Evolutionary conservation across 1,139 yeast genomes (phyloP).

Genomic region (Magnusiomyces fungicola): DNA sequence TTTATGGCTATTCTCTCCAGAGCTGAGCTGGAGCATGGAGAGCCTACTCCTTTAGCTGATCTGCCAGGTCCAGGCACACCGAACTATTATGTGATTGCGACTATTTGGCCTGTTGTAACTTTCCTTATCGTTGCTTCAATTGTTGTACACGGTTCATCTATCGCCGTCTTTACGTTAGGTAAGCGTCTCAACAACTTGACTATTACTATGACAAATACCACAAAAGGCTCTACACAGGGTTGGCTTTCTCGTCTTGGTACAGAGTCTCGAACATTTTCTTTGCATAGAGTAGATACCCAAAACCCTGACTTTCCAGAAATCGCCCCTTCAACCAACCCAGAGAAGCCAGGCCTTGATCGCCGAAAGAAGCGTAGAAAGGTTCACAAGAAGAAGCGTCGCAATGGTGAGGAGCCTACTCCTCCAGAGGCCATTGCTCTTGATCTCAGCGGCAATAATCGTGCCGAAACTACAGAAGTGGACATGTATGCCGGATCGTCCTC

Average conservation of each 20-base stretch:
- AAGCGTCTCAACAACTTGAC: constrained; percentile 87
- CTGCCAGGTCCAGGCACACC: constrained; percentile 49
- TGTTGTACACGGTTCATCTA: constrained; percentile 92
- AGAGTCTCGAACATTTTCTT: constrained; percentile 66
- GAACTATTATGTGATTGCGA: constrained; percentile 62
- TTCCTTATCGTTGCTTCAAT: constrained; percentile 83
- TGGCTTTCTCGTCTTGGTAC: constrained; percentile 81
- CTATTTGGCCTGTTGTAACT: constrained; percentile 86
- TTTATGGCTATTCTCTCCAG: constrained; percentile 84
- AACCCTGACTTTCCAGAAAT: constrained; percentile 26
- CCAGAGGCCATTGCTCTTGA: constrained; percentile 29
- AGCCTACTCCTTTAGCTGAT: constrained; percentile 52
- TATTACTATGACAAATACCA: constrained; percentile 81
- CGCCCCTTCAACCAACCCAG: constrained; percentile 33
- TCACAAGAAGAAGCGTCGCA: neutral
- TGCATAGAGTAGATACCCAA: constrained; percentile 70
- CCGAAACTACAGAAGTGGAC: constrained; percentile 4
- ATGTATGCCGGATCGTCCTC: neutral
- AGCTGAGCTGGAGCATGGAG: constrained; percentile 62
- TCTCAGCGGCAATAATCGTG: constrained; percentile 19
- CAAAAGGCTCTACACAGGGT: constrained; percentile 53
- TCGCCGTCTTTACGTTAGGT: constrained; percentile 87
- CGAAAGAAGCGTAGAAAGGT: constrained; percentile 34
- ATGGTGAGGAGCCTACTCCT: neutral
- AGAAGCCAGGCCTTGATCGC: constrained; percentile 67